These are phyloP conservation scores for Lactuca sativa DNA, from an alignment of 129 eudicot species.

Conservation along the genomic window DNA sequence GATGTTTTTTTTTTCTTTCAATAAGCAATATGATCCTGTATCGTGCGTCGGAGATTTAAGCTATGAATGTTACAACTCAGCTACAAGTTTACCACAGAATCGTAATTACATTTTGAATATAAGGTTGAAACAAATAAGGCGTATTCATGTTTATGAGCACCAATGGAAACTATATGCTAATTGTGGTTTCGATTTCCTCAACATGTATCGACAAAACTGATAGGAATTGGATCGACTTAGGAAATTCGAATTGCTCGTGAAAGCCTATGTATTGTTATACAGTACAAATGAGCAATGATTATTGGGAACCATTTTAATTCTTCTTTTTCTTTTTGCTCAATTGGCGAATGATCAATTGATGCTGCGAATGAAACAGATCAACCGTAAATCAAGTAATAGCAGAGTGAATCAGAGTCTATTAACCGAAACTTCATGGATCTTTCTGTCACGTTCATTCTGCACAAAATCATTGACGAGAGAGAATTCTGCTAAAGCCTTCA, in stretches of 20 bases:
- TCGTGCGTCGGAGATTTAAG: constrained; percentile 1
- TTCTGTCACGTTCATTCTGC: constrained; percentile 66
- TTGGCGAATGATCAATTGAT: background rate
- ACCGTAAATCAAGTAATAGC: constrained; percentile 65
- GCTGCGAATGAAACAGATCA: constrained; percentile 48
- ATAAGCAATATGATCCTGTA: constrained; percentile 1
- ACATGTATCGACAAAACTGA: background rate
- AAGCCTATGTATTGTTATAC: constrained; percentile 1
- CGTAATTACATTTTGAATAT: background rate
- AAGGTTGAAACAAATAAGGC: background rate
- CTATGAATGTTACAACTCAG: constrained; percentile 2
- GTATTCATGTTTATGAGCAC: background rate
- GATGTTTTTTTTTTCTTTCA: background rate
- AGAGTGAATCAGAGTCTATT: constrained; percentile 66
- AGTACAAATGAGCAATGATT: constrained; percentile 13
- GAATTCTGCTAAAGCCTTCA: constrained; percentile 73
- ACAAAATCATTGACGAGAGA: constrained; percentile 69
- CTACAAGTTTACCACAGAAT: background rate
- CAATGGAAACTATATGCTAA: background rate
- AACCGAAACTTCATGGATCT: constrained; percentile 67
- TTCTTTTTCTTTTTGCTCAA: background rate
- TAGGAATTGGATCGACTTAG: background rate
- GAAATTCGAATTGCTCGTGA: background rate
- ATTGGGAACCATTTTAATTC: background rate
- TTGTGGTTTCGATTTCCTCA: constrained; percentile 1